Base-by-base conservation (phyloP, 2,329 filamentous ascomycete genomes). In the Monascus ruber region DNA sequence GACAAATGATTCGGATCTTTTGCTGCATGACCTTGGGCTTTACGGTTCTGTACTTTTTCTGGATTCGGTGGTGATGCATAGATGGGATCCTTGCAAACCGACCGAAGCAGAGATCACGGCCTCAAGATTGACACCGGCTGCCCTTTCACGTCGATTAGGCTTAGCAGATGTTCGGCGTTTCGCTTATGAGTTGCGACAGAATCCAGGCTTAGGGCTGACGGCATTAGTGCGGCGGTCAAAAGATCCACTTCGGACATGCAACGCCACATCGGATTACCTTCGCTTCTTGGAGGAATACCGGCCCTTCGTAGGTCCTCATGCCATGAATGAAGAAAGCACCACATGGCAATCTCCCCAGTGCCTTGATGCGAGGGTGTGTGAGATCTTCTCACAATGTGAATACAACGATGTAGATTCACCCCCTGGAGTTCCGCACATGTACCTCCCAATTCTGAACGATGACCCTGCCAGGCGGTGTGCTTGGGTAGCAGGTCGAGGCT, bases 1-100 rank as follows among this genome's bases (percentile, higher is more conserved):
- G 5, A 93, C 86, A 0, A 80, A 78, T n/a, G 89, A 96, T 52
- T 93, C 87, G 0, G 89, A 96, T 54, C 70, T 95, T 6, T 66
- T 94, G 0, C 71, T 89, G 0, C 80, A 88, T 54, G 73, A 85
- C 42, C 69, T 89, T 6, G 81, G 79, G 0, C 36, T 54, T 0
- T 46, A 70, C 1, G 81, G 81, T 0, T 67, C 70, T 1, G 77
- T 94, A 0, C 66, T 79, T 0, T 80, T 89, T 41, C 73, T 94
- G 26, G 69, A 73, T 40, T 81, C 85, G 35, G 58, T 89, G 1
- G 69, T 75, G 28, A 40, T 58, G 7, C 42, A 44, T 6, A 39
- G 45, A 1, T 40, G 43, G 26, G 29, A 47, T 24, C 10, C 47
- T 1, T 31, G 40, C n/a, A 11, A 48, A 25, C 36, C 47, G 34